Conservation (phyloP, 2,329 filamentous ascomycete species). For the Apiospora hydei region DNA sequence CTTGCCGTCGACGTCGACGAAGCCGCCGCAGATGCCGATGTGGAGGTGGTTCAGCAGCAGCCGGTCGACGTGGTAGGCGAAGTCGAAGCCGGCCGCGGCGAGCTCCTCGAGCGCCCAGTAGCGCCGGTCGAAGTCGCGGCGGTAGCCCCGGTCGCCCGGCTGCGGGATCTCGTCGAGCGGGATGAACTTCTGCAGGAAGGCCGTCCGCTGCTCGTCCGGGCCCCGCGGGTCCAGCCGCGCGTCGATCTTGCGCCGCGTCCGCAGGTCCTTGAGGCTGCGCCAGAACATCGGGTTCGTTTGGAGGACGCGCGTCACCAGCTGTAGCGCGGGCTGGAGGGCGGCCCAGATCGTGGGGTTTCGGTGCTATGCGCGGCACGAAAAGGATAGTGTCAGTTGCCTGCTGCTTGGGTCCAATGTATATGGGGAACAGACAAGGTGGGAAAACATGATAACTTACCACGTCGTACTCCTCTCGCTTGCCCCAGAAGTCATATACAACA, state of each 20-base stretch:
- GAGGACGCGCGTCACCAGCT: conserved; percentile 33
- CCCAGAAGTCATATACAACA: conserved; percentile 35
- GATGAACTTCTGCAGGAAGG: conserved; percentile 23
- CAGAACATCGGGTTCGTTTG: conserved; percentile 28
- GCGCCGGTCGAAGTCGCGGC: background rate
- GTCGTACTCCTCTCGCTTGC: conserved; percentile 35
- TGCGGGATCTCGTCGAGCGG: background rate
- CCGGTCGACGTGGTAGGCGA: background rate
- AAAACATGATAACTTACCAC: conserved; percentile 27
- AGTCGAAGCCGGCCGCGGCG: background rate
- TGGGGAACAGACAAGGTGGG: background rate
- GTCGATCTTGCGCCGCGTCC: conserved; percentile 30
- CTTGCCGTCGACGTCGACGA: background rate
- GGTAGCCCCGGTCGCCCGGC: background rate
- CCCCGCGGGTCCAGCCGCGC: conserved; percentile 6
- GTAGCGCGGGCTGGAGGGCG: conserved; percentile 38
- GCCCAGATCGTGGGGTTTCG: conserved; percentile 37
- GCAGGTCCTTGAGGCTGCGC: conserved; percentile 33
- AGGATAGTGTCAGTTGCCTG: background rate
- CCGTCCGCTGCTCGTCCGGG: background rate
- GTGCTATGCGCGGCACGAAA: background rate
- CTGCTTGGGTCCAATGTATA: background rate
- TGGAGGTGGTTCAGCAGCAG: background rate
- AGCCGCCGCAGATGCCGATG: background rate
- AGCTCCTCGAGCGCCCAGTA: background rate